Evolutionary conservation across 352 stramenopile species (phyloP), one percentile per base, ranked within the genome.

Genomic region (Pythium sp.): DNA sequence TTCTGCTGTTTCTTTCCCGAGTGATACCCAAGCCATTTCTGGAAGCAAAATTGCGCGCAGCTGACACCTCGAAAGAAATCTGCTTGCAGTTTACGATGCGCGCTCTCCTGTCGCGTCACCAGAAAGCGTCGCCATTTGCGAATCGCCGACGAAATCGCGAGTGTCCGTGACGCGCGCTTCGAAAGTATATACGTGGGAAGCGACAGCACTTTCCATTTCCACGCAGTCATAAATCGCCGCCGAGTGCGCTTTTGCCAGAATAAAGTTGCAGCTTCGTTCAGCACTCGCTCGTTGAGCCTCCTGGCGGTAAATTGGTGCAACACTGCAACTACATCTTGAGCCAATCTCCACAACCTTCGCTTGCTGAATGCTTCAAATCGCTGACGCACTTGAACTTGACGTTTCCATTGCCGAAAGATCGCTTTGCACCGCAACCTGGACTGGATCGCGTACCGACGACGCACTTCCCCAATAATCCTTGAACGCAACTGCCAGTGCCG

Each of bases 21-120:
- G 15, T 63, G 32, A 4, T 58, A 63, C n/a, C 24, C 32, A 15
- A n/a, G 22, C 64, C 64, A 69, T 20, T 32, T 43, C 22, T 59
- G 43, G 11, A 64, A 57, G 20, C 26, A 63, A 15, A 38, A 53
- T 22, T 69, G 64, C 5, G 38, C 15, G 20, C 64, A 58, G 8
- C 14, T 51, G n/a, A 64, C 41, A 58, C 73, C 75, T 11, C 70
- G 61, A 28, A 74, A 79, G 28, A 71, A 77, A 64, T 80, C 73
- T 30, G 76, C 68, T 59, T 75, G 26, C 1, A 82, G 36, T n/a
- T 72, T 36, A 5, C 74, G 68, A 38, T 58, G 62, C 0, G 65
- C 57, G 7, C 4, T 18, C 18, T 15, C 7, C 32, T 77, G 56
- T 3, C 51, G 68, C 26, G 43, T 22, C 15, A 38, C 18, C 22